Percentiles rank a stretch among this genome's conserved stretches.
phyloP scores from a whole-genome alignment of 169 alveolate genomes.

The Plasmodium gallinaceum region DNA sequence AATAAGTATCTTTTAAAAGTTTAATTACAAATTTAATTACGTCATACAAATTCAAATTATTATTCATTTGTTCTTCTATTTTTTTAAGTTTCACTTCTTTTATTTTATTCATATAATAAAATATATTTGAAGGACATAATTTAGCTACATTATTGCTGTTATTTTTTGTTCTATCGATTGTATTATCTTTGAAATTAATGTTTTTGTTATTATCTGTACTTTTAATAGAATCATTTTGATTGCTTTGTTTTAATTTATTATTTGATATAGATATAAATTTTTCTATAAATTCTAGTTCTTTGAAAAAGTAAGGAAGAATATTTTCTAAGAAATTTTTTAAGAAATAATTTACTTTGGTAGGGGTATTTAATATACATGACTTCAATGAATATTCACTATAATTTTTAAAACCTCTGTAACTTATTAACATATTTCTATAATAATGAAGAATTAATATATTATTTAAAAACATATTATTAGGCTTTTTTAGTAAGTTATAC shows the following conservation, averaged over 20 bases:
- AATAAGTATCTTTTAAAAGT: slow-evolving; percentile 42
- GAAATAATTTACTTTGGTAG: slow-evolving; percentile 56
- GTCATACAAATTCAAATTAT: slow-evolving; percentile 44
- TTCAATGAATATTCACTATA: slow-evolving; percentile 59
- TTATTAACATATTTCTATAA: slow-evolving; percentile 64
- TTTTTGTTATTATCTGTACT: neutral
- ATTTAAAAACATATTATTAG: slow-evolving; percentile 39
- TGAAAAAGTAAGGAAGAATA: slow-evolving; percentile 36
- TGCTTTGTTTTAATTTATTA: neutral
- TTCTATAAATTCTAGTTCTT: slow-evolving; percentile 62
- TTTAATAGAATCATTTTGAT: neutral
- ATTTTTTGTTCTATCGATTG: neutral
- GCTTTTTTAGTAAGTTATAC: slow-evolving; percentile 19
- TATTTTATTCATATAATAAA: slow-evolving; percentile 61
- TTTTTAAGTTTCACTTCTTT: slow-evolving; percentile 42
- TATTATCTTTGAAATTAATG: neutral
- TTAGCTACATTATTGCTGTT: neutral
- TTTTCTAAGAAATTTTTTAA: slow-evolving; percentile 29
- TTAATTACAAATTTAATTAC: slow-evolving; percentile 61
- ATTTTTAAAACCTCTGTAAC: slow-evolving; percentile 49
- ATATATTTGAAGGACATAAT: slow-evolving; percentile 41
- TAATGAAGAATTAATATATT: slow-evolving; percentile 65
- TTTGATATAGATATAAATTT: slow-evolving; percentile 14
- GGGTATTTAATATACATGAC: slow-evolving; percentile 67
- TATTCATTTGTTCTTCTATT: slow-evolving; percentile 41